phyloP scores from a whole-genome alignment of 2,329 filamentous ascomycete genomes.

The Fusarium hainanense region DNA sequence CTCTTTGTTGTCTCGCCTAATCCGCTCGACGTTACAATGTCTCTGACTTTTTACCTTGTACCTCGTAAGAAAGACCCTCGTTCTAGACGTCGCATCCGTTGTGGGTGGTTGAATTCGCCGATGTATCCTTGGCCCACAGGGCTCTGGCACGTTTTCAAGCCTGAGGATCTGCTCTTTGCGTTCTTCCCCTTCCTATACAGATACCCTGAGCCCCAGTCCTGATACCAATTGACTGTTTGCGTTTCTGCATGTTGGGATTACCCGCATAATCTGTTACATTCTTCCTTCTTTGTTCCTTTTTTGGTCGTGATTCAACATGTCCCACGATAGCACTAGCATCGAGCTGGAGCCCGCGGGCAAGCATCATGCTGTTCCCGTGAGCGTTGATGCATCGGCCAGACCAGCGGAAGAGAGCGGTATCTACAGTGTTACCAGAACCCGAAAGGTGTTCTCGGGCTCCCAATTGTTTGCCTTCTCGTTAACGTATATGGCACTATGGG shows the following conservation, averaged over 20 bases:
- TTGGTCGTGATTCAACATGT: conserved; percentile 9
- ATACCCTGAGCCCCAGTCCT: background rate
- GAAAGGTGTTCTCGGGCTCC: conserved; percentile 41
- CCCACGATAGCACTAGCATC: conserved; percentile 26
- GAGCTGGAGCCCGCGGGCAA: conserved; percentile 34
- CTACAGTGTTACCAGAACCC: conserved; percentile 40
- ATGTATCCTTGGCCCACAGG: conserved; percentile 7
- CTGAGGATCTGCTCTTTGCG: conserved; percentile 1
- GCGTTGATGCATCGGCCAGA: conserved; percentile 24
- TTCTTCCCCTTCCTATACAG: background rate
- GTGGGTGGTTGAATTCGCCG: conserved; percentile 2
- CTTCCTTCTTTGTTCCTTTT: background rate
- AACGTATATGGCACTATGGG: conserved; percentile 43
- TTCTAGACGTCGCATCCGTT: conserved; percentile 8
- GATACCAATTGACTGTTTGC: background rate
- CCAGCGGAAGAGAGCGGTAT: conserved; percentile 20
- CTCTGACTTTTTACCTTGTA: background rate
- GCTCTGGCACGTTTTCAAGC: conserved; percentile 14
- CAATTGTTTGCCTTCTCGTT: conserved; percentile 44
- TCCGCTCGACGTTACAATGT: background rate
- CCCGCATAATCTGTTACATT: background rate
- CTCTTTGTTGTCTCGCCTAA: conserved; percentile 1
- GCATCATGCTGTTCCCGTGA: conserved; percentile 15
- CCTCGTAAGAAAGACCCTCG: background rate
- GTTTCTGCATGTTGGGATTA: conserved; percentile 7